phyloP scores from a whole-genome alignment of 495 filamentous ascomycete species.

The Viridothelium virens region DNA sequence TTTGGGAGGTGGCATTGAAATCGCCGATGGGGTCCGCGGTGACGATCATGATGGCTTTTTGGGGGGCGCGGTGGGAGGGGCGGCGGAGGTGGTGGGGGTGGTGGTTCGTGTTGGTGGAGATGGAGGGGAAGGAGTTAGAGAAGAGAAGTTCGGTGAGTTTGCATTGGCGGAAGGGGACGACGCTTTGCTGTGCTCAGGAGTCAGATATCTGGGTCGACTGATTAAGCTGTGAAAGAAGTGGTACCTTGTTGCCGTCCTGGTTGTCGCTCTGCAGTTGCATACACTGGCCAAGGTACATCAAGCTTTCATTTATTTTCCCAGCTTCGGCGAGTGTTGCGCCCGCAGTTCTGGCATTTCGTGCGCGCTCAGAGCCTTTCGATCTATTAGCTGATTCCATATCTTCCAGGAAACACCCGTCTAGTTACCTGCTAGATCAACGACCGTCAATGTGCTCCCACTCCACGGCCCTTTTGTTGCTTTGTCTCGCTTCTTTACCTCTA shows the following conservation, averaged over 20 bases:
- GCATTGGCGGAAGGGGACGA: slow-evolving; percentile 91
- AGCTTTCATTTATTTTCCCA: slow-evolving; percentile 92
- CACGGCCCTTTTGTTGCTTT: slow-evolving; percentile 52
- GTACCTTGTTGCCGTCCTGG: slow-evolving; percentile 65
- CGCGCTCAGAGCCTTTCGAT: slow-evolving; percentile 70
- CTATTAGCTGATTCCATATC: slow-evolving; percentile 3
- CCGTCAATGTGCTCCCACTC: slow-evolving; percentile 72
- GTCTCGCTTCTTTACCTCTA: slow-evolving; percentile 82
- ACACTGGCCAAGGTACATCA: slow-evolving; percentile 98
- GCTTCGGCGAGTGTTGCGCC: slow-evolving; percentile 89
- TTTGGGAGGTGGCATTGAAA: slow-evolving; percentile 94
- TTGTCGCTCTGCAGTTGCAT: slow-evolving; percentile 88
- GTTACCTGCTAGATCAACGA: slow-evolving; percentile 84
- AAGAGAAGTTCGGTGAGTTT: slow-evolving; percentile 95
- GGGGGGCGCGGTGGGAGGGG: slow-evolving; percentile 48
- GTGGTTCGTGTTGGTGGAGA: slow-evolving; percentile 40
- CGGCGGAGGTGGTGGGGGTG: slow-evolving; percentile 24
- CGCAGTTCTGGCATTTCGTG: slow-evolving; percentile 84
- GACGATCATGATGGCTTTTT: slow-evolving; percentile 92
- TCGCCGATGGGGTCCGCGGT: slow-evolving; percentile 91
- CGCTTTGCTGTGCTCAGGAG: slow-evolving; percentile 46
- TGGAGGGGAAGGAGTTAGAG: slow-evolving; percentile 82
- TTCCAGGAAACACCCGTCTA: slow-evolving; percentile 12
- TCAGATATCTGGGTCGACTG: not conserved
- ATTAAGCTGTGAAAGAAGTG: slow-evolving; percentile 9